phyloP scores from a whole-genome alignment of 108 stramenopile genomes.

The Pinguiococcus pyrenoidosus region DNA sequence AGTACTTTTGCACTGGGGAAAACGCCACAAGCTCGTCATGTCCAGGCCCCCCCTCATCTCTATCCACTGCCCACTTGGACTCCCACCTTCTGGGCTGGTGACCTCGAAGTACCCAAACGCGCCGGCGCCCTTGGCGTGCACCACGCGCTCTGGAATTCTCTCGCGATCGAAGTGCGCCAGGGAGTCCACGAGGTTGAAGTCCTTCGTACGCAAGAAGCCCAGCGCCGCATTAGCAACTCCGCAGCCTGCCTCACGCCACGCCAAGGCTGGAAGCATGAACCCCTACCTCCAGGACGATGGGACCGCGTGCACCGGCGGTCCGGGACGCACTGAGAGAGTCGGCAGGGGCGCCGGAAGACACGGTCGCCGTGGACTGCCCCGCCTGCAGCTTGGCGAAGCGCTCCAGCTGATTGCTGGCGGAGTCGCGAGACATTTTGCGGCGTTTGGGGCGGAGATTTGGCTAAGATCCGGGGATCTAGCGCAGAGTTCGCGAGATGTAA shows the following conservation, averaged over 20 bases:
- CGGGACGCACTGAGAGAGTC: conserved; percentile 26
- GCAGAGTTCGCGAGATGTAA: too few relatives aligned
- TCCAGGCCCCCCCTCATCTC: too few relatives aligned
- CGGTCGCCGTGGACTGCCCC: too few relatives aligned
- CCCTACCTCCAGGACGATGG: conserved; percentile 28
- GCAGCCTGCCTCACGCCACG: neutral
- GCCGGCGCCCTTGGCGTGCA: conserved; percentile 53
- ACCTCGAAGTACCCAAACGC: conserved; percentile 56
- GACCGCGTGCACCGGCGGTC: conserved; percentile 30
- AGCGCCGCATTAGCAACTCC: neutral
- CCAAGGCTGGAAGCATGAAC: neutral
- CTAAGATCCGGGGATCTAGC: too few relatives aligned
- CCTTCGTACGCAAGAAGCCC: conserved; percentile 11
- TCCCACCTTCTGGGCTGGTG: conserved; percentile 11
- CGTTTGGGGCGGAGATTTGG: too few relatives aligned
- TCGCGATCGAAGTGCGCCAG: conserved; percentile 53
- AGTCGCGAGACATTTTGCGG: too few relatives aligned
- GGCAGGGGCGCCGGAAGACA: conserved; percentile 18
- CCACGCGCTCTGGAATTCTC: conserved; percentile 56
- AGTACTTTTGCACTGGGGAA: conserved; percentile 14
- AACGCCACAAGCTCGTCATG: too few relatives aligned
- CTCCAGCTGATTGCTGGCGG: too few relatives aligned
- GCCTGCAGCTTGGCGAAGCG: too few relatives aligned
- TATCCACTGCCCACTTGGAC: too few relatives aligned
- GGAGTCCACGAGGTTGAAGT: conserved; percentile 47